Conservation (phyloP, 306 rosid species). For the Cicer judaicum region DNA sequence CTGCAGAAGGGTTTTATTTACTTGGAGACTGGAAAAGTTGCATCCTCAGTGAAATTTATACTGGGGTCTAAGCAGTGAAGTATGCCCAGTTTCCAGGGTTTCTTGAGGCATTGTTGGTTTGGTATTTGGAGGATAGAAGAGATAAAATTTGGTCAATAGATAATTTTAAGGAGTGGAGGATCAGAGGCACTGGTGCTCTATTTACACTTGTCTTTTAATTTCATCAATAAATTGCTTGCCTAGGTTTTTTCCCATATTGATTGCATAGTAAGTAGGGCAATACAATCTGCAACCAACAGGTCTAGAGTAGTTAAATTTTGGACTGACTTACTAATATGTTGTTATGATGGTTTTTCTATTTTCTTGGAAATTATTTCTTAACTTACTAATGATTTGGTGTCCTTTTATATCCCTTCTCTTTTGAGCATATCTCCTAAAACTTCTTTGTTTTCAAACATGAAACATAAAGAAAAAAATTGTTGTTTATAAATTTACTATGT, state of each 20-base stretch:
- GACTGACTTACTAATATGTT: not conserved
- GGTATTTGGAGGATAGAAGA: constrained; percentile 12
- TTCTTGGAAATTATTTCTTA: too few relatives aligned
- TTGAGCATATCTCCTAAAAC: constrained; percentile 9
- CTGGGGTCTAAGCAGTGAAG: not conserved
- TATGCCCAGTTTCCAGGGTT: constrained; percentile 26
- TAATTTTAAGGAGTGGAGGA: not conserved
- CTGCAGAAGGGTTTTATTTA: constrained; percentile 14
- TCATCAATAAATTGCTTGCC: not conserved
- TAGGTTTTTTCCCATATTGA: constrained; percentile 4
- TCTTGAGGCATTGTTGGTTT: constrained; percentile 18
- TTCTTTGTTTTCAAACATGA: constrained; percentile 32
- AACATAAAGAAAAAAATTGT: not conserved
- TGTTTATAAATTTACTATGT: constrained; percentile 24
- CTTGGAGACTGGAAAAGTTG: constrained; percentile 2
- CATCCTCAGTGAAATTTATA: not conserved
- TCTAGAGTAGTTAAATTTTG: constrained; percentile 32
- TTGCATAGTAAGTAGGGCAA: constrained; percentile 24
- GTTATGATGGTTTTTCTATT: constrained; percentile 6
- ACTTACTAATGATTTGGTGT: constrained; percentile 31
- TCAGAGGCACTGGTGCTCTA: not conserved
- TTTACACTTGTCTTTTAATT: not conserved
- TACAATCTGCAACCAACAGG: constrained; percentile 13
- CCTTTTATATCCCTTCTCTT: constrained; percentile 6
- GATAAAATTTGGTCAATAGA: not conserved